Base-by-base conservation (phyloP, 2,329 filamentous ascomycete genomes). In the Bertia moriformis region DNA sequence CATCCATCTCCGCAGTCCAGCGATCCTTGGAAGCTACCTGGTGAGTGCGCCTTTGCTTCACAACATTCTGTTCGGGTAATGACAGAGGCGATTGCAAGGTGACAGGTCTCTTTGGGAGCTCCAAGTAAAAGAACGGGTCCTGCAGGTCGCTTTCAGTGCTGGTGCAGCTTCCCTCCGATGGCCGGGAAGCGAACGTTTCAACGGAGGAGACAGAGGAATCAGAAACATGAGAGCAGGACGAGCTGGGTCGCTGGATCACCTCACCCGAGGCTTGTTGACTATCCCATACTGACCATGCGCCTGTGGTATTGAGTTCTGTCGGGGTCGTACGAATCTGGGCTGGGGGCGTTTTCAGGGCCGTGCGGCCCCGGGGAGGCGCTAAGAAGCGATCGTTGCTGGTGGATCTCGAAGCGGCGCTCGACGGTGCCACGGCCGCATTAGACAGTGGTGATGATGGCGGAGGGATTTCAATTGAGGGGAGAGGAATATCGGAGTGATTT, bases 1-100 rank as follows among this genome's bases (percentile, higher is more conserved):
- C 66, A 50, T 80, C 75, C 73, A 78, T 78, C 39, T 75, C 72
- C 33, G 67, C 58, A 4, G 69, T 76, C 67, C 74, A 80, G 13
- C 33, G 17, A 18, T 39, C 40, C 32, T 42, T 45, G 17, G 37
- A 20, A 24, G 15, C 18, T 15, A 14, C 12, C 18, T 14, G 7
- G n/a, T 12, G 7, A 14, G 4, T 29, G 10, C 24, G 10, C 24
- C n/a, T 29, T 10, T n/a, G 24, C 15, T 35, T 35, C 10, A 14
- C 32, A 7, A 7, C 15, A 7, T 14, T 10, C 32, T 35, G 10
- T 15, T 35, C 17, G 7, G 32, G 32, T 10, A 27, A n/a, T 10
- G 22, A 10, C 22, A n/a, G 22, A 27, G 22, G n/a, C 18, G 36
- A 32, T n/a, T n/a, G n/a, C n/a, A n/a, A n/a, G 30, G 30, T 27